Base-by-base conservation (phyloP, 176 grass and related monocot genomes). In the Eragrostis nindensis region DNA sequence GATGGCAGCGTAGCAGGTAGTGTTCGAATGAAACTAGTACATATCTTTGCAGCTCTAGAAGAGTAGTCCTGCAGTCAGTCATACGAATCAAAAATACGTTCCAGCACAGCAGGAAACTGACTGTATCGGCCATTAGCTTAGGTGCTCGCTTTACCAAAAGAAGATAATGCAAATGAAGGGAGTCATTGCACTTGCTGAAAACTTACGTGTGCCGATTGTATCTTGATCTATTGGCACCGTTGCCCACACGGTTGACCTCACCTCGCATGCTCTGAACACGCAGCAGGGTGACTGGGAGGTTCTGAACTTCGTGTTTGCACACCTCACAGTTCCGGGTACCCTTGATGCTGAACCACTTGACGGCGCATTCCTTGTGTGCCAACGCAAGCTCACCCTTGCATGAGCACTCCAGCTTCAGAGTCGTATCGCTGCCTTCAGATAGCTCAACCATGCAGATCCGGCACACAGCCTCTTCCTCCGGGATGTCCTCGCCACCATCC, bases 291-390 rank as follows among this genome's bases (percentile, higher is more conserved):
- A 99, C 96, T 0, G 92, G 88, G n/a, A 99, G 89, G 72, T 99
- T 99, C 84, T 74, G 50, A 26, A 99, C 96, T 65, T 95, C 90
- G 6, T 86, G 57, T 65, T 91, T 88, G 75, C 96, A 99, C 17
- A 99, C 92, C 84, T 99, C 96, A 12, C 96, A 98, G 57, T 80
- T 89, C 48, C 84, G 74, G 1, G 64, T 99, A n/a, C 92, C 96
- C 79, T 88, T 95, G 60, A 95, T 93, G 68, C 55, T 89, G 86
- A 99, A 99, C 92, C 96, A 99, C 77, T 93, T 99, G n/a, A 99
- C 5, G 27, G 96, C 96, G 10, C 96, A 99, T 10, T 90, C 90
- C 40, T 50, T 86, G 84, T 99, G 96, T 0, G 88, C 90, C 3
- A 99, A 84, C 16, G 92, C 96, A 15, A 99, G 90, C 78, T 95